Conservation (phyloP, 805 yeast species). For the Kazachstania viticola region DNA sequence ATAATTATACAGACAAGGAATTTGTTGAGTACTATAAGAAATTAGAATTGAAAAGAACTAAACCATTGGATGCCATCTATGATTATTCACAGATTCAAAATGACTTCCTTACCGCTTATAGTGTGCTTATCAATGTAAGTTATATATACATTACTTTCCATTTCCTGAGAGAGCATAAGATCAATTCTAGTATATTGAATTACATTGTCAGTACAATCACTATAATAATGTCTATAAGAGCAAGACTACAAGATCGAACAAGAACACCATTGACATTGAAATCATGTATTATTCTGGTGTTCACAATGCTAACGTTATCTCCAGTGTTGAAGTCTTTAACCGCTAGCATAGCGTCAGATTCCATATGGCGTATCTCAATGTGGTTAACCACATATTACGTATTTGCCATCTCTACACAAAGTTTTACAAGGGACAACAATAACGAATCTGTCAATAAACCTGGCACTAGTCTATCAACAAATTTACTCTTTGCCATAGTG, state of each 20-base stretch:
- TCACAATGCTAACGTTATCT: conserved; percentile 65
- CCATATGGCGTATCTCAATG: conserved; percentile 85
- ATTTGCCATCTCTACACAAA: no score
- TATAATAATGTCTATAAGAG: background rate
- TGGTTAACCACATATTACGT: conserved; percentile 67
- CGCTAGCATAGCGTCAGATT: conserved; percentile 80
- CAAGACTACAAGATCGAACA: no score
- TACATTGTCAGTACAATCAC: conserved; percentile 1
- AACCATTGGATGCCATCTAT: conserved; percentile 12
- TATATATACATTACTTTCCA: conserved; percentile 55
- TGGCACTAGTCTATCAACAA: conserved; percentile 60
- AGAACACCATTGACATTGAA: conserved; percentile 36
- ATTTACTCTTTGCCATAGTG: conserved; percentile 73
- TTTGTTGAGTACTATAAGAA: conserved; percentile 36
- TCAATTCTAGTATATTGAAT: conserved; percentile 14
- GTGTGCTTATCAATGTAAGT: conserved; percentile 41
- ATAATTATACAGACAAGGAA: conserved; percentile 75
- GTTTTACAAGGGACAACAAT: no score
- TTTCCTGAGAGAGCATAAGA: conserved; percentile 14
- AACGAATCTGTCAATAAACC: conserved; percentile 3
- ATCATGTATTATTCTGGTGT: conserved; percentile 55
- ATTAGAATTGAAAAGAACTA: conserved; percentile 6
- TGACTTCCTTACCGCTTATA: conserved; percentile 19
- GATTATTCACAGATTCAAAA: conserved; percentile 12
- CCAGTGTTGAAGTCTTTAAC: conserved; percentile 87